These are phyloP conservation scores for Calocybe gangraenosa DNA, from an alignment of 768 basidiomycete genomes.

Conservation along the genomic window DNA sequence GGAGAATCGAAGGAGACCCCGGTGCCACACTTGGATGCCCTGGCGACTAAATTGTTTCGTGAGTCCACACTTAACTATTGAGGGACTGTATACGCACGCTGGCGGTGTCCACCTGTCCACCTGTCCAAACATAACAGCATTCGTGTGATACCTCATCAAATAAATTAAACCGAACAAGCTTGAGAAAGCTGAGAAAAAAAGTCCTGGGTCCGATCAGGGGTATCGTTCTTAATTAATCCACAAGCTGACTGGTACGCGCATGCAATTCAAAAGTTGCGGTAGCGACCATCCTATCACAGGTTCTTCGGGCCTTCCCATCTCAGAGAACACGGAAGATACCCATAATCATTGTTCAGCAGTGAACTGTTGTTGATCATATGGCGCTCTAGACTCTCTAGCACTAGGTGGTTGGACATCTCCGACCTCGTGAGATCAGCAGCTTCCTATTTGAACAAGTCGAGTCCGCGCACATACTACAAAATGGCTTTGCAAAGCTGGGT, in stretches of 20 bases:
- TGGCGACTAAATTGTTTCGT: constrained; percentile 1
- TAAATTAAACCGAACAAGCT: constrained; percentile 5
- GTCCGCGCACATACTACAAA: not conserved
- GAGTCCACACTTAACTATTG: not conserved
- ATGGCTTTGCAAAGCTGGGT: not conserved
- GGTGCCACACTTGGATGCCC: not conserved
- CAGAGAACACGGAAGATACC: not conserved
- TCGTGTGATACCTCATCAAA: constrained; percentile 3
- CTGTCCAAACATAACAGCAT: constrained; percentile 1
- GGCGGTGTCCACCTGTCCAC: not conserved
- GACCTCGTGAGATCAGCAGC: no score
- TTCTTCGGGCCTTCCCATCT: not conserved
- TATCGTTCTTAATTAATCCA: constrained; percentile 2
- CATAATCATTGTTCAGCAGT: not conserved
- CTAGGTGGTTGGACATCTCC: not conserved
- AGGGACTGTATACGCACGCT: not conserved
- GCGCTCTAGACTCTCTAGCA: not conserved
- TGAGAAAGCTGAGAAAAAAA: not conserved
- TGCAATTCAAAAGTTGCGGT: constrained; percentile 1
- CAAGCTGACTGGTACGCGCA: not conserved
- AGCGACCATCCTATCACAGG: constrained; percentile 1
- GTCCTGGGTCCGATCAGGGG: constrained; percentile 7
- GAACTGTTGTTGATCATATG: not conserved
- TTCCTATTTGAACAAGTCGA: no score
- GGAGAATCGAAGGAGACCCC: constrained; percentile 6